These are phyloP conservation scores for Trichocladium uniseriatum DNA, from an alignment of 495 filamentous ascomycete species.

Conservation along the genomic window DNA sequence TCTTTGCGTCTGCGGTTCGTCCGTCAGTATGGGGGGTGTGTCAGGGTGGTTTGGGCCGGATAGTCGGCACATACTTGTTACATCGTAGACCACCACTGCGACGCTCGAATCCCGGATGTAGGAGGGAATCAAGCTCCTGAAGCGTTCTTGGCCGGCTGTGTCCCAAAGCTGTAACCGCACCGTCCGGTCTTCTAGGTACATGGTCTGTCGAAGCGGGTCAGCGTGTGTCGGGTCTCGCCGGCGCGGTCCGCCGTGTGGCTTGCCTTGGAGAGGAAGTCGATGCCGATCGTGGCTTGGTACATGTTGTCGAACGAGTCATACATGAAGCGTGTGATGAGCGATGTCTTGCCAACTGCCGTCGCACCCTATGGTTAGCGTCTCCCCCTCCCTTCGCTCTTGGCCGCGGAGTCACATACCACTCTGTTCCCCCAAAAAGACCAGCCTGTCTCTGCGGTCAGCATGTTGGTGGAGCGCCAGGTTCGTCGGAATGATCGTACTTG, in stretches of 20 bases:
- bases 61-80: slow-evolving; percentile 56
- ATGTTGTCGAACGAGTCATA: slow-evolving; percentile 99
- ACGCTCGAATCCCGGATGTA: slow-evolving; percentile 97
- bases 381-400: background rate
- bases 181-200: slow-evolving; percentile 98
- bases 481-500: slow-evolving; percentile 52
- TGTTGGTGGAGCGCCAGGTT: background rate
- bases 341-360: slow-evolving; percentile 91
- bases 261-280: slow-evolving; percentile 98
- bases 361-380: slow-evolving; percentile 12
- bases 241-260: slow-evolving; percentile 13
- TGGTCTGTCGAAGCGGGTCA: slow-evolving; percentile 54
- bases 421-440: slow-evolving; percentile 96
- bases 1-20: slow-evolving; percentile 57
- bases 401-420: slow-evolving; percentile 58
- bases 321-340: slow-evolving; percentile 98
- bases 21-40: background rate
- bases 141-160: slow-evolving; percentile 93
- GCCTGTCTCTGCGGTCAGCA: slow-evolving; percentile 40
- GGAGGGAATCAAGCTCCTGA: slow-evolving; percentile 90
- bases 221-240: slow-evolving; percentile 3
- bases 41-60: slow-evolving; percentile 11
- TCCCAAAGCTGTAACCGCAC: slow-evolving; percentile 98
- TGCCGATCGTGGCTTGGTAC: slow-evolving; percentile 98
- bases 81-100: slow-evolving; percentile 97